phyloP scores from a whole-genome alignment of 2,329 filamentous ascomycete species.

The Xylariaceae sp. region DNA sequence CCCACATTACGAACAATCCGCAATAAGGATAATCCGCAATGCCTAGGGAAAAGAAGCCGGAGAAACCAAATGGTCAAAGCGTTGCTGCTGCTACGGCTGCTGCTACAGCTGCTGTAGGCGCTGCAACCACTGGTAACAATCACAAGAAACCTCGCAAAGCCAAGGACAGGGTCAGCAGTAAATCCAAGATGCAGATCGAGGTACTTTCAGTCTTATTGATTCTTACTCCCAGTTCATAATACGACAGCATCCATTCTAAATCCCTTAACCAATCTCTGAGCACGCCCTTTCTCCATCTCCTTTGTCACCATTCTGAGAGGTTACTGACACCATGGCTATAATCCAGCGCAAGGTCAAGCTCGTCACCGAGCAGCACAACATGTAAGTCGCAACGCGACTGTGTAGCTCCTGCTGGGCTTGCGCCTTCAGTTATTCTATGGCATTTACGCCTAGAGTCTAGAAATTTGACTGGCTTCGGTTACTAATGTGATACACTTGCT shows the following conservation, averaged over 20 bases:
- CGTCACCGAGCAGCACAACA: constrained; percentile 86
- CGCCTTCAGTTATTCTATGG: not conserved
- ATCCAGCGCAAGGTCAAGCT: constrained; percentile 88
- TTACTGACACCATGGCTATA: constrained; percentile 28
- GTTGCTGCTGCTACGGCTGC: not conserved
- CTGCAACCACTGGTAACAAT: not conserved
- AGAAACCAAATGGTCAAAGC: not conserved
- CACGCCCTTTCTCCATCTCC: not conserved
- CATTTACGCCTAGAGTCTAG: not conserved
- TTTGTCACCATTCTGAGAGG: constrained; percentile 3
- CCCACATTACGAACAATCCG: no score
- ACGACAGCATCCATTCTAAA: not conserved
- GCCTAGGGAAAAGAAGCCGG: not conserved
- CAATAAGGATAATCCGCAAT: not conserved
- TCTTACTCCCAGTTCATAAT: not conserved
- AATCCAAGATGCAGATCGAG: not conserved
- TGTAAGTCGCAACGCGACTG: constrained; percentile 61
- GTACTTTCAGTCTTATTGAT: not conserved
- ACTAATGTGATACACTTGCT: constrained; percentile 24
- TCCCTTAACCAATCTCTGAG: not conserved
- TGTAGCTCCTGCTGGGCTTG: not conserved
- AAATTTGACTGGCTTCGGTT: not conserved
- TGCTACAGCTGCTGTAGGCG: not conserved
- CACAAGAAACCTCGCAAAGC: not conserved
- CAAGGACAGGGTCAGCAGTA: no score